Evolutionary conservation across 1,284 basidiomycete genomes (phyloP).

Genomic region (Sanguinoderma infundibulare): DNA sequence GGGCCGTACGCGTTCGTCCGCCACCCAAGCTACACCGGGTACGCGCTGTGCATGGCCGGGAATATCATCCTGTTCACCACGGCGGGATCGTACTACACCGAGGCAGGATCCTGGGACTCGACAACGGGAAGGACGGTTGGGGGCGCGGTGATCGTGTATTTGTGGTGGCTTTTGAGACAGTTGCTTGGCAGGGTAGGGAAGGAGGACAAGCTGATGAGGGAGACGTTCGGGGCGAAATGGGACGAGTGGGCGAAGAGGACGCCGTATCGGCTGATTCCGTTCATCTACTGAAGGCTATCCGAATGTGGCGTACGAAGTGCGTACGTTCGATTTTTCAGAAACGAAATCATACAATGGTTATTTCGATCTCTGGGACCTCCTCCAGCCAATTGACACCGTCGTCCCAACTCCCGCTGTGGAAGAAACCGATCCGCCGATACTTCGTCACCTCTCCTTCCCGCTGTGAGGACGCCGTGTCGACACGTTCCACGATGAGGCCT

Average conservation of each 20-base stretch:
- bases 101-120: not conserved
- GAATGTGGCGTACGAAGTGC: too few relatives aligned
- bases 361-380: too few relatives aligned
- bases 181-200: conserved; percentile 6
- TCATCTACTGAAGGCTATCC: conserved; percentile 7
- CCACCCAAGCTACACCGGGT: conserved; percentile 21
- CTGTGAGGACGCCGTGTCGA: too few relatives aligned
- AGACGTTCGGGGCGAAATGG: conserved; percentile 18
- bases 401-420: too few relatives aligned
- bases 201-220: conserved; percentile 18
- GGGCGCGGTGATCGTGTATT: not conserved
- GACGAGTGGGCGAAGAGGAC: too few relatives aligned
- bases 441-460: too few relatives aligned
- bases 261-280: conserved; percentile 17
- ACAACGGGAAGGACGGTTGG: not conserved
- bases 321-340: too few relatives aligned
- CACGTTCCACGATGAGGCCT: too few relatives aligned
- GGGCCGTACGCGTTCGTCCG: conserved; percentile 22
- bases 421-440: too few relatives aligned
- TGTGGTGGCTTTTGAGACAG: not conserved
- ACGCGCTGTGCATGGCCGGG: conserved; percentile 4
- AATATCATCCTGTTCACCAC: not conserved
- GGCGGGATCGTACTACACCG: conserved; percentile 3
- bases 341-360: too few relatives aligned
- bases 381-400: too few relatives aligned